Evolutionary conservation across 2,329 filamentous ascomycete genomes (phyloP), one percentile per base, ranked within the genome.

Genomic region (Verticillium dahliae): DNA sequence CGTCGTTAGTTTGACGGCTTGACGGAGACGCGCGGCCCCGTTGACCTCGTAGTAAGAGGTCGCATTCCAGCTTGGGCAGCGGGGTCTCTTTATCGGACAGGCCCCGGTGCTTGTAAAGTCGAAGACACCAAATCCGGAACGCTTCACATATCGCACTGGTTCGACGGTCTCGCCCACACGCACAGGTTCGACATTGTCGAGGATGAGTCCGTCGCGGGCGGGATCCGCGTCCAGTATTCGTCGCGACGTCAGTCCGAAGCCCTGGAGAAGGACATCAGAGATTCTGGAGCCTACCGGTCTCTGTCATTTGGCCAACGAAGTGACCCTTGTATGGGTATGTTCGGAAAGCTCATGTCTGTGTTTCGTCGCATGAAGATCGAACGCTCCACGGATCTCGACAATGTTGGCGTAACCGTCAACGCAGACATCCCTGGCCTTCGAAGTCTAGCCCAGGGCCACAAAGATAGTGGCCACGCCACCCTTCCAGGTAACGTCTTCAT

Each of bases 311-410:
- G 80, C 0, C 86, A 91, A 65, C 85, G 84, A 64, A 81, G 81
- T 2, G 91, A 96, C 67, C 90, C 90, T 0, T 95, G 91, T 70
- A 80, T 90, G 58, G 86, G 85, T 14, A 75, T 92, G 41, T 92
- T 92, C 69, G 80, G 83, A 61, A 94, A 95, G 71, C 73, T 89
- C 63, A 87, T 88, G 83, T 80, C 83, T 61, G 70, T 86, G 22
- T 89, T 89, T 72, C 72, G 2, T 63, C 66, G 9, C 63, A 65
- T 22, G 62, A 71, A 33, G 64, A 76, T 55, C 77, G 81, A 57
- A 39, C 45, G 18, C 18, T 22, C 45, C 6, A 18, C 45, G 9
- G 22, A 10, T 18, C 7, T 52, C n/a, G 18, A 11, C 45, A 92
- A 91, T 65, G 77, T 90, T 34, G 81, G 82, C 7, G 90, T 95